Evolutionary conservation across 2,329 filamentous ascomycete species (phyloP), one percentile per base, ranked within the genome.

Genomic region (Xylaria digitata): DNA sequence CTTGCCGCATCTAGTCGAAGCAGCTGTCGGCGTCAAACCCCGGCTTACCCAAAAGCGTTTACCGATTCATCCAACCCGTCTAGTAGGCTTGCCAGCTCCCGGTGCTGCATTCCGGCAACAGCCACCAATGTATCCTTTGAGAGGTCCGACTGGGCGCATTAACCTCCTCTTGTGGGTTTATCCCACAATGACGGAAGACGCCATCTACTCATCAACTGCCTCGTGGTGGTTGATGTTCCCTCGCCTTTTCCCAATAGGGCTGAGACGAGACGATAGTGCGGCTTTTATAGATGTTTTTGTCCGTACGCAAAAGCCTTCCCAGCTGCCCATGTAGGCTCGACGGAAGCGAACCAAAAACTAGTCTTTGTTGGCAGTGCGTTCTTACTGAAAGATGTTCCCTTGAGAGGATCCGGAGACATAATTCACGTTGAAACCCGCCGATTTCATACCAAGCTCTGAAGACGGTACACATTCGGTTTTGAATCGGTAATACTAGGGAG

Each of bases 201-300:
- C 86, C 85, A 84, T 80, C 73, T 65, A 73, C 69, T 74, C 73
- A 75, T 77, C 74, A 70, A 70, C 72, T 73, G 70, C 71, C 62
- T 72, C 72, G 52, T 55, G 68, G 77, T 70, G 71, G 67, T 73
- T 70, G 74, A 74, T 72, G 77, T 43, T 75, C 81, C 73, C 88
- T 88, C 85, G 72, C 67, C 70, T 72, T 72, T 74, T 72, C 73
- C 76, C 72, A 80, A 85, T 87, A 75, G 75, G 73, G 61, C 65
- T 64, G 67, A 63, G 70, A 63, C 71, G 83, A 86, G 87, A 89
- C 76, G 86, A 87, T 54, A 87, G 83, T 83, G 88, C 92, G 93
- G 88, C 89, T 97, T 97, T 97, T 97, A 86, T 85, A 86, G 93
- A 96, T 90, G 93, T 94, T 88, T 97, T 97, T 97, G 92, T 91